Percentiles rank a stretch among this genome's conserved stretches.
phyloP scores from a whole-genome alignment of 352 stramenopile species.

The Globisporangium iwayamae region DNA sequence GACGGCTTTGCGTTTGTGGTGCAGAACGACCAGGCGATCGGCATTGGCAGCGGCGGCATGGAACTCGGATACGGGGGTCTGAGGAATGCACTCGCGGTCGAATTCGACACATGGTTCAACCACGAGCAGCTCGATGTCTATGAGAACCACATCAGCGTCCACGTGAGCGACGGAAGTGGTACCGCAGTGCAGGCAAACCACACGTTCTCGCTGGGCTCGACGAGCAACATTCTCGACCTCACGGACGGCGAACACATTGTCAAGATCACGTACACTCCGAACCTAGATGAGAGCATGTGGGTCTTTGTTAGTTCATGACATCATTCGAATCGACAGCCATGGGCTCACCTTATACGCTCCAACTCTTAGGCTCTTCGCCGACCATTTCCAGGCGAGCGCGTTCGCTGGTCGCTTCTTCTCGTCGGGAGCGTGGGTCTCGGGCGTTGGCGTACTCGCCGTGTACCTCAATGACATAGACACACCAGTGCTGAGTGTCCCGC shows the following conservation, averaged over 20 bases:
- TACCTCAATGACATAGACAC: slow-evolving; percentile 87
- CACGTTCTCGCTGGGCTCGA: slow-evolving; percentile 67
- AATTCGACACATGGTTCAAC: slow-evolving; percentile 94
- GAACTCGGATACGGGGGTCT: slow-evolving; percentile 87
- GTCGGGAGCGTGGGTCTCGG: slow-evolving; percentile 46
- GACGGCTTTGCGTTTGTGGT: slow-evolving; percentile 83
- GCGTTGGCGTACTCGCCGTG: slow-evolving; percentile 77
- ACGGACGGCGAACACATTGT: slow-evolving; percentile 64
- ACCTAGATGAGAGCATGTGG: slow-evolving; percentile 60
- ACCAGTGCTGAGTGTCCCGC: slow-evolving; percentile 73
- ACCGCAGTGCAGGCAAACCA: slow-evolving; percentile 60
- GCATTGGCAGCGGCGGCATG: slow-evolving; percentile 64
- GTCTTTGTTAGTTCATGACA: slow-evolving; percentile 6
- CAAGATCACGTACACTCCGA: slow-evolving; percentile 73
- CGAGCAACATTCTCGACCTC: slow-evolving; percentile 74
- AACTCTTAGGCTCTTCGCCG: slow-evolving; percentile 42
- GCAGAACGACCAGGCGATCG: slow-evolving; percentile 69
- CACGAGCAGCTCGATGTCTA: slow-evolving; percentile 81
- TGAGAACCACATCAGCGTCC: slow-evolving; percentile 92
- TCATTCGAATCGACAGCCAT: neutral
- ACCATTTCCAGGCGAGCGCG: slow-evolving; percentile 50
- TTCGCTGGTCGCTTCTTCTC: slow-evolving; percentile 68
- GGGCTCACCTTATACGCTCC: neutral
- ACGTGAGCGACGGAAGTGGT: slow-evolving; percentile 38
- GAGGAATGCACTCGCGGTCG: slow-evolving; percentile 79